Conservation (phyloP, 2,329 filamentous ascomycete genomes). For the Ophiostoma pallidulum region DNA sequence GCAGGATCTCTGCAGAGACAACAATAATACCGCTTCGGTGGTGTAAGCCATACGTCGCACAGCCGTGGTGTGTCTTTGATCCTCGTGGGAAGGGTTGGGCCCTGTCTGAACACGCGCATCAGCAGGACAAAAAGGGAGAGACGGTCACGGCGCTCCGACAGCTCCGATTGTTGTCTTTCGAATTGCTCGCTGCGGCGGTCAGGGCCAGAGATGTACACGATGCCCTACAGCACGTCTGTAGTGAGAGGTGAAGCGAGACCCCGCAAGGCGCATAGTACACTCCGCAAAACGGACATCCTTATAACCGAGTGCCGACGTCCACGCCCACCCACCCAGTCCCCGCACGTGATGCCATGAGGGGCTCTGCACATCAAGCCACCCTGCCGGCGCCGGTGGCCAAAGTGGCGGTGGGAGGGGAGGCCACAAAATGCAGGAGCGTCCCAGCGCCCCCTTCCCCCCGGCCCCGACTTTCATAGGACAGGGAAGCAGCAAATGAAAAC, state of each 20-base stretch:
- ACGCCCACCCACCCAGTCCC: too few relatives aligned
- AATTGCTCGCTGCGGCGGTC: too few relatives aligned
- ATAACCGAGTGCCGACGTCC: too few relatives aligned
- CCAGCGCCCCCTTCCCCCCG: background rate
- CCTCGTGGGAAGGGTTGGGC: conserved; percentile 1
- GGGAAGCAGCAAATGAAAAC: conserved; percentile 7
- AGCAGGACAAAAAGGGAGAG: background rate
- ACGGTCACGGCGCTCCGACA: background rate
- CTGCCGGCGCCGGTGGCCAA: background rate
- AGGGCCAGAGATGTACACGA: too few relatives aligned
- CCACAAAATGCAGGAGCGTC: conserved; percentile 5
- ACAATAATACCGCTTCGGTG: too few relatives aligned
- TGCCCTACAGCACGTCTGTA: too few relatives aligned
- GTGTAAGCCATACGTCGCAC: too few relatives aligned
- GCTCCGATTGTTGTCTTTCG: too few relatives aligned
- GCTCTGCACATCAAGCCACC: background rate
- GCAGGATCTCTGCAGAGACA: background rate
- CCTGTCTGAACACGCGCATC: background rate
- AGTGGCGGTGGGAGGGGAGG: conserved; percentile 8
- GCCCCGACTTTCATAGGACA: conserved; percentile 1
- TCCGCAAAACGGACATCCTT: too few relatives aligned
- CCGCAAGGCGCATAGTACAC: too few relatives aligned
- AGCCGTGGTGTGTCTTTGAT: too few relatives aligned
- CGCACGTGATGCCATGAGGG: background rate
- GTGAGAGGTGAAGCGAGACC: too few relatives aligned